These are phyloP conservation scores for Mycena crocata DNA, from an alignment of 768 basidiomycete genomes.

Conservation along the genomic window DNA sequence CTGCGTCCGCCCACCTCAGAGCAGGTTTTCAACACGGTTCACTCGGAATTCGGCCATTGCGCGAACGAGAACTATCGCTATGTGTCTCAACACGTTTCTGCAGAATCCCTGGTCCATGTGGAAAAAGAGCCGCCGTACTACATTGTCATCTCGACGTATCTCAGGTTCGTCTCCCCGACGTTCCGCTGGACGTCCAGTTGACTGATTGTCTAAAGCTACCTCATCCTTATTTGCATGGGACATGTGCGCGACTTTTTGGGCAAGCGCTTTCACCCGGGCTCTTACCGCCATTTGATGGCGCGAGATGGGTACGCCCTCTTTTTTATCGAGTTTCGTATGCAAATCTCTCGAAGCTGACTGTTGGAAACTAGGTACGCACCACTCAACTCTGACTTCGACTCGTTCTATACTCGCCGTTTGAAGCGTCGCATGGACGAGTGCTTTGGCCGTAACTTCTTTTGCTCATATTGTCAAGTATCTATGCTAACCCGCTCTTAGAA, in stretches of 20 bases:
- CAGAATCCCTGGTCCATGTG: too few species aligned
- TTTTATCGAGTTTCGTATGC: too few species aligned
- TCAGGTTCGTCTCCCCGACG: conserved; percentile 44
- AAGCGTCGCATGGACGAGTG: conserved; percentile 96
- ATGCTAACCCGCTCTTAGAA: too few species aligned
- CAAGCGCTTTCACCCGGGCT: conserved; percentile 76
- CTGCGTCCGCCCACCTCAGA: conserved; percentile 81
- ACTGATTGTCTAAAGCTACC: conserved; percentile 65
- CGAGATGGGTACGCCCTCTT: too few species aligned
- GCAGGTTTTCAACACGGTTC: conserved; percentile 80
- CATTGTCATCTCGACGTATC: conserved; percentile 90
- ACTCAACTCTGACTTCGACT: conserved; percentile 97
- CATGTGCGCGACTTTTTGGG: conserved; percentile 97
- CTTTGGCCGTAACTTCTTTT: too few species aligned
- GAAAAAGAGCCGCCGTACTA: conserved; percentile 94
- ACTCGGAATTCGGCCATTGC: too few species aligned
- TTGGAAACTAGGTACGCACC: conserved; percentile 92
- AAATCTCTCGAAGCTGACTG: too few species aligned
- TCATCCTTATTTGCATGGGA: conserved; percentile 91
- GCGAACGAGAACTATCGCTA: too few species aligned
- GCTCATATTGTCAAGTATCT: too few species aligned
- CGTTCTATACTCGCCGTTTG: conserved; percentile 97
- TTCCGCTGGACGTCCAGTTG: neutral
- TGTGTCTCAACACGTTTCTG: too few species aligned
- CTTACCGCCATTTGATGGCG: conserved; percentile 87